phyloP scores from a whole-genome alignment of 306 rosid genomes.

The Vachellia collinsii region DNA sequence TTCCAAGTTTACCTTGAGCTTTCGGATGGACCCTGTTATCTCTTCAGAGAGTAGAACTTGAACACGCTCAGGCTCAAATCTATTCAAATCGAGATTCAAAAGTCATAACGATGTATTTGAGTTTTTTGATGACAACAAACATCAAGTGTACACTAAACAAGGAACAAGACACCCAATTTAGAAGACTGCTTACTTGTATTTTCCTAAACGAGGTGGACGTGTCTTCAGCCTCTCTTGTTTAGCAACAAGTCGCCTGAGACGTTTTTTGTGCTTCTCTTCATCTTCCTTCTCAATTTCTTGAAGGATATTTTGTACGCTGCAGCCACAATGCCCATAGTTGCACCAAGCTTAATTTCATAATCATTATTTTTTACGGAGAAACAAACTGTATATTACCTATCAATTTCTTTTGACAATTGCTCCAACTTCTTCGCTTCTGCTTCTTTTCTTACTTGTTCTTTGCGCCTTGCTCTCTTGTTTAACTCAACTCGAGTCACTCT shows the following conservation, averaged over 20 bases:
- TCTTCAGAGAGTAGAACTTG: constrained; percentile 91
- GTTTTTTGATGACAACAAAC: neutral
- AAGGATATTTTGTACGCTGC: constrained; percentile 71
- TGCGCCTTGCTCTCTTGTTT: constrained; percentile 76
- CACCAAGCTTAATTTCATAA: constrained; percentile 12
- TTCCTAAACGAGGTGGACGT: constrained; percentile 86
- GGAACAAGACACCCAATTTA: neutral
- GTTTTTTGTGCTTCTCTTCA: constrained; percentile 62
- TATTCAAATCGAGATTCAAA: constrained; percentile 32
- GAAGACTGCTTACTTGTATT: constrained; percentile 66
- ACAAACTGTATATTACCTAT: constrained; percentile 53
- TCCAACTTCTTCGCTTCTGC: constrained; percentile 54
- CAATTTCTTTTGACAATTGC: constrained; percentile 76
- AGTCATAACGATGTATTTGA: neutral
- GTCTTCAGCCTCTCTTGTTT: constrained; percentile 73
- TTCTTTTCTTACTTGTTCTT: constrained; percentile 68
- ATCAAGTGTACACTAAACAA: neutral
- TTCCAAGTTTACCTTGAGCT: constrained; percentile 66
- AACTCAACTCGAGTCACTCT: constrained; percentile 72
- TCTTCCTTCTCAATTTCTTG: constrained; percentile 81
- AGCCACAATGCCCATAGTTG: constrained; percentile 16
- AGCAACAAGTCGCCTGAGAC: constrained; percentile 65
- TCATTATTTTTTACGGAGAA: neutral
- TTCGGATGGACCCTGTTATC: constrained; percentile 83
- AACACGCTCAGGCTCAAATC: constrained; percentile 87